Percentiles rank a stretch among this genome's conserved stretches.
phyloP scores from a whole-genome alignment of 345 rosid genomes.

The Boechera retrofracta region DNA sequence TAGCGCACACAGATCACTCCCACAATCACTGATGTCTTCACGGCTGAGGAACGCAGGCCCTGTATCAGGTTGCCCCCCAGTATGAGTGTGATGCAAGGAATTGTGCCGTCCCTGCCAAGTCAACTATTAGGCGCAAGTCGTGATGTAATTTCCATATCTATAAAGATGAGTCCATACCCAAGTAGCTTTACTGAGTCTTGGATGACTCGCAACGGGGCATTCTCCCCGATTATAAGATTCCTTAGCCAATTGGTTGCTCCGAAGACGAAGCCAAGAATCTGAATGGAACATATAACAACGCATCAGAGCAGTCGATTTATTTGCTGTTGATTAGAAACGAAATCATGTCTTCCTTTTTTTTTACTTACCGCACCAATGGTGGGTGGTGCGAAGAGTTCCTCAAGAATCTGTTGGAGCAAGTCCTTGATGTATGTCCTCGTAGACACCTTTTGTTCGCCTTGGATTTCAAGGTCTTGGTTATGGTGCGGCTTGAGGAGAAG shows the following conservation, averaged over 20 bases:
- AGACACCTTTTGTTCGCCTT: conserved; percentile 43
- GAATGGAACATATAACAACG: conserved; percentile 28
- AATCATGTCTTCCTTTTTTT: background rate
- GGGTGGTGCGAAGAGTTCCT: conserved; percentile 87
- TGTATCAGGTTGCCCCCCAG: conserved; percentile 89
- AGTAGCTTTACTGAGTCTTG: conserved; percentile 81
- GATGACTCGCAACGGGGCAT: conserved; percentile 77
- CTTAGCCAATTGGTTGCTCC: conserved; percentile 75
- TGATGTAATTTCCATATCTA: conserved; percentile 8
- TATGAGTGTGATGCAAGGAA: conserved; percentile 89
- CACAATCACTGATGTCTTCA: conserved; percentile 57
- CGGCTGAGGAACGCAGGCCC: conserved; percentile 73
- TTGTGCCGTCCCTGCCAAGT: conserved; percentile 78
- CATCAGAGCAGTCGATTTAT: conserved; percentile 2
- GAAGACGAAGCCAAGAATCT: conserved; percentile 81
- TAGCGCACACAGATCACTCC: conserved; percentile 71
- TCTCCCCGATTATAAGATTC: conserved; percentile 71
- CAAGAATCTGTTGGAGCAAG: conserved; percentile 60
- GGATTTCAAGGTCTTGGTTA: conserved; percentile 43
- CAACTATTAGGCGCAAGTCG: background rate
- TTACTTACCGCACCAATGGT: conserved; percentile 78
- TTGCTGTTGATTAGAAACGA: conserved; percentile 1
- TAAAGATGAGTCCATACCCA: conserved; percentile 54
- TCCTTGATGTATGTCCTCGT: conserved; percentile 48
- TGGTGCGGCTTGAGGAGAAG: conserved; percentile 54